A percentile compares a stretch with the other conserved stretches of the same genome.
These are phyloP conservation scores for Nannochloropsis granulata DNA, from an alignment of 108 stramenopile species.

Conservation along the genomic window DNA sequence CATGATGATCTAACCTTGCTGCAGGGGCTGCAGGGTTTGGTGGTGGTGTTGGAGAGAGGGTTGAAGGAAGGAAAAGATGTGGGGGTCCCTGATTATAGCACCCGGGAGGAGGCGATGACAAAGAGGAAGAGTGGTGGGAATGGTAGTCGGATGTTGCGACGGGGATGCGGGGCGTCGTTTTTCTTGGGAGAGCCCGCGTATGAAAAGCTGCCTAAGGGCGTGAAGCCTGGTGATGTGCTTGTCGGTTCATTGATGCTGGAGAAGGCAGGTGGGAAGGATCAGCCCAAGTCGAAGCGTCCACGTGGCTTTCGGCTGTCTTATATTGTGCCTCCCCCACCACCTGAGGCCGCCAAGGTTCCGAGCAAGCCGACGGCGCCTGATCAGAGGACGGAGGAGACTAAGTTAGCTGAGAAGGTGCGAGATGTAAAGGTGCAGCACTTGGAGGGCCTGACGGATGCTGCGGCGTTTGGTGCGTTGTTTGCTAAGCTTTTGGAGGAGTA, in stretches of 20 bases:
- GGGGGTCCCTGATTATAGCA: background rate
- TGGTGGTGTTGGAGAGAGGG: background rate
- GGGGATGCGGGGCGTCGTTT: conserved; percentile 1
- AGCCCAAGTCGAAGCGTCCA: background rate
- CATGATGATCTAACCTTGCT: background rate
- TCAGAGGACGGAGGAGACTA: background rate
- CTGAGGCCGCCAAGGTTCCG: background rate
- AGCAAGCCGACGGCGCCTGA: background rate
- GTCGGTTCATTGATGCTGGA: background rate
- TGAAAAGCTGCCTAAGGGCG: conserved; percentile 22
- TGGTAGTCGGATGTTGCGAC: background rate
- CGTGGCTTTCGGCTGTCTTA: conserved; percentile 1
- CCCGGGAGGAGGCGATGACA: background rate
- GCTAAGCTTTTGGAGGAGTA: background rate
- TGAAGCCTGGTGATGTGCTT: conserved; percentile 9
- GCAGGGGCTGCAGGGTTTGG: conserved; percentile 1
- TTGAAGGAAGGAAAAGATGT: background rate
- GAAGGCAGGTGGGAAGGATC: background rate
- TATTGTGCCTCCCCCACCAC: background rate
- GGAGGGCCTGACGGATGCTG: background rate
- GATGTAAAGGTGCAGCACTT: background rate
- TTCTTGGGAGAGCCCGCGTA: conserved; percentile 10
- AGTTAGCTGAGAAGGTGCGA: background rate
- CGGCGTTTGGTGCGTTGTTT: background rate
- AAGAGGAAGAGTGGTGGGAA: background rate